Percentiles rank a stretch among this genome's conserved stretches.
These are phyloP conservation scores for Middelhovenomyces tepae DNA, from an alignment of 805 yeast species.

Conservation along the genomic window DNA sequence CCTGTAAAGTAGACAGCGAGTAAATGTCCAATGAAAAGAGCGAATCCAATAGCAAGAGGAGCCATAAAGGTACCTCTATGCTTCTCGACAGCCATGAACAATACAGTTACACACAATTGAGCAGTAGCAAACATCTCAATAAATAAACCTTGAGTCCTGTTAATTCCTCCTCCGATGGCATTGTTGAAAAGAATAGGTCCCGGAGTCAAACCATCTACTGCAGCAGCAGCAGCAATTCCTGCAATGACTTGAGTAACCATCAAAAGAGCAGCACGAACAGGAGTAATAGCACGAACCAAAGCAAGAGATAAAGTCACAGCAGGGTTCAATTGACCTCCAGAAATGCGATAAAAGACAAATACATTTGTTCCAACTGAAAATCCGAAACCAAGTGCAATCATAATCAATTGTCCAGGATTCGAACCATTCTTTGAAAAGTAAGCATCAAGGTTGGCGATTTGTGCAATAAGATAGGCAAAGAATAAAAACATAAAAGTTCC, in stretches of 20 bases:
- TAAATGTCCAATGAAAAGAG: constrained; percentile 75
- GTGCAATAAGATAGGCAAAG: constrained; percentile 76
- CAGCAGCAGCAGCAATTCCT: constrained; percentile 90
- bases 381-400: constrained; percentile 84
- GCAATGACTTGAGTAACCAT: constrained; percentile 64
- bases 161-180: constrained; percentile 60
- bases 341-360: constrained; percentile 58
- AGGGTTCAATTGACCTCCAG: constrained; percentile 88
- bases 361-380: constrained; percentile 73
- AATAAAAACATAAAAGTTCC: constrained; percentile 82
- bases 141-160: constrained; percentile 67
- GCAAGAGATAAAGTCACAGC: constrained; percentile 71
- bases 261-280: constrained; percentile 60
- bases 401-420: constrained; percentile 57
- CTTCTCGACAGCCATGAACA: constrained; percentile 78
- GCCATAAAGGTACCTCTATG: constrained; percentile 68
- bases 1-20: constrained; percentile 78
- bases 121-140: constrained; percentile 76
- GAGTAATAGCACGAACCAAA: constrained; percentile 65
- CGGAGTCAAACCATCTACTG: constrained; percentile 78
- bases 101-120: constrained; percentile 63
- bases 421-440: constrained; percentile 34
- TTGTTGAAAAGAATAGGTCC: constrained; percentile 67
- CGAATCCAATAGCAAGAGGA: constrained; percentile 74
- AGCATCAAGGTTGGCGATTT: constrained; percentile 61